These are phyloP conservation scores for Circinella minor DNA, from an alignment of 371 early-diverging fungal genomes.

Conservation along the genomic window DNA sequence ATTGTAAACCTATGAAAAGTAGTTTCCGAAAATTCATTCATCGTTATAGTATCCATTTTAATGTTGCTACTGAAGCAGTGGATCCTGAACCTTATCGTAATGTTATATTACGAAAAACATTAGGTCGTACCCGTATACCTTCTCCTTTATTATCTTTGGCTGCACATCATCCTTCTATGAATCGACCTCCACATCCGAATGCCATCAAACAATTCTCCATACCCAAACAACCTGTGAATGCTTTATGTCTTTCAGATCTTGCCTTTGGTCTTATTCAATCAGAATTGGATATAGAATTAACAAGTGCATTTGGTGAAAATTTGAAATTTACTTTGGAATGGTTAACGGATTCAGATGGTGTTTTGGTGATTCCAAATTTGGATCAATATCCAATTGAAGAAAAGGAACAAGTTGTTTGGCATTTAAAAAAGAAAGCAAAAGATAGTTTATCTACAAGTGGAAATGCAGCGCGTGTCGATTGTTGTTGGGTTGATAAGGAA, in stretches of 20 bases:
- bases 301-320: constrained; percentile 37
- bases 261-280: constrained; percentile 58
- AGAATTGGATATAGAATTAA: constrained; percentile 52
- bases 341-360: constrained; percentile 59
- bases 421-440: constrained; percentile 46
- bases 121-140: constrained; percentile 39
- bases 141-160: constrained; percentile 46
- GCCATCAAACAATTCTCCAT: constrained; percentile 12
- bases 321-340: constrained; percentile 53
- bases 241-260: constrained; percentile 57
- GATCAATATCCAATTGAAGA: constrained; percentile 52
- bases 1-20: constrained; percentile 72
- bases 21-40: constrained; percentile 73
- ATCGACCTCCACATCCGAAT: constrained; percentile 39
- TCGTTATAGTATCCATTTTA: constrained; percentile 69
- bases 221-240: constrained; percentile 55
- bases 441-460: constrained; percentile 32
- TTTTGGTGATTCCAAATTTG: constrained; percentile 46
- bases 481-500: constrained; percentile 64
- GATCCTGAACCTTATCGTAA: constrained; percentile 79
- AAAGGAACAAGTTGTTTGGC: constrained; percentile 53
- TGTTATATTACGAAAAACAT: constrained; percentile 64
- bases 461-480: constrained; percentile 56
- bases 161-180: constrained; percentile 37
- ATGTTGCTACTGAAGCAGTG: constrained; percentile 66